Base-by-base conservation (phyloP, 805 yeast genomes). In the Candida gorgasii region DNA sequence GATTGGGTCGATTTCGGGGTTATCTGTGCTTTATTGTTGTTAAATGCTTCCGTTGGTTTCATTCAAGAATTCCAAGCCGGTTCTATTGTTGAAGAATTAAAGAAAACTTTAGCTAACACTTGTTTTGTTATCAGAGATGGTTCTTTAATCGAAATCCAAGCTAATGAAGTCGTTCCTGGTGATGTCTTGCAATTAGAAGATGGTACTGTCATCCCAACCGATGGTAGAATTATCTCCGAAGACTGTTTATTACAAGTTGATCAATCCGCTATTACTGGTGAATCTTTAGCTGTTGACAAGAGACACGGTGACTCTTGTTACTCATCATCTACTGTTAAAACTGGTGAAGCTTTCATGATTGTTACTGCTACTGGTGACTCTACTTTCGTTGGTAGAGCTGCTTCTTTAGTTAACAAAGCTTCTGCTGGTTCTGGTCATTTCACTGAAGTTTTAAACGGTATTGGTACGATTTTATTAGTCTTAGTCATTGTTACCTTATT, bases 1-100 rank as follows among this genome's bases (percentile, higher is more conserved):
- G 97, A 90, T 76, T 89, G 97, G 97, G 96, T 89, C 63, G 97
- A 89, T 80, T 89, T 89, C 78, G 97, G 97, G 82, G 97, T 89
- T 67, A 89, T 89, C 66, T 82, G 87, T 71, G 97, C 85, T 73
- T 74, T 89, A 58, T 77, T 89, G 59, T 57, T 83, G 69, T 80
- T 89, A 66, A 89, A 89, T 73, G 97, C 97, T 52, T 73, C 75
- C 60, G 97, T 89, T 68, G 97, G 97, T 80, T 89, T 89, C 83
- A 78, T 88, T 57, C 97, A 89, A 78, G 97, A 89, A 74, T 90
- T 75, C 85, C 96, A 89, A 75, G 97, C 97, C 54, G 97, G 97
- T 78, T 89, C 96, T 50, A 89, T 89, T 78, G 97, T 89, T 57
- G 96, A 89, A 45, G 97, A 89, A 71, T 82, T 89, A 75, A 90